These are phyloP conservation scores for Allium fistulosum DNA, from an alignment of 106 monocot species.

Conservation along the genomic window DNA sequence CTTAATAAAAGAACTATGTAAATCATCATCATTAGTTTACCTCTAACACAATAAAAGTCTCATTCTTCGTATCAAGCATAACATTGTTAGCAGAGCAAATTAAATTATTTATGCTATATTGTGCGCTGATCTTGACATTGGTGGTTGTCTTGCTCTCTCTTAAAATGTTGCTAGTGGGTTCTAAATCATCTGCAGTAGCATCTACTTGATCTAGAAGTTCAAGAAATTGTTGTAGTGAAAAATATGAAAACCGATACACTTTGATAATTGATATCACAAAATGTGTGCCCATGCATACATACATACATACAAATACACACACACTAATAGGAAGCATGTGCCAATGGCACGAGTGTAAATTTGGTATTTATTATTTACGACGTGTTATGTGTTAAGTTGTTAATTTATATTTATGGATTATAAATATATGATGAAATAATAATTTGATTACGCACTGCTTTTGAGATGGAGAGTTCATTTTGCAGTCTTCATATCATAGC, in stretches of 20 bases:
- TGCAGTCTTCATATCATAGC: no score
- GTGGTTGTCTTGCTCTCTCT: not conserved
- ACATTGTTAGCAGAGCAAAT: slow-evolving; percentile 2
- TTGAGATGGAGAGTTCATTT: no score
- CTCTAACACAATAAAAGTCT: slow-evolving; percentile 83
- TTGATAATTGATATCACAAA: not conserved
- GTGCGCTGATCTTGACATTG: not conserved
- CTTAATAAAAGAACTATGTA: no score
- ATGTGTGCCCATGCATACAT: no score
- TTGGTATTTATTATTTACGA: no score
- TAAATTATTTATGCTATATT: not conserved
- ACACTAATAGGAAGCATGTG: no score
- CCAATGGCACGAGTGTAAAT: no score
- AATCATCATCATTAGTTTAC: slow-evolving; percentile 26
- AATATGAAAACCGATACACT: not conserved
- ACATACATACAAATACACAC: no score
- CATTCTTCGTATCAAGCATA: slow-evolving; percentile 9
- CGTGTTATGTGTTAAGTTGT: no score
- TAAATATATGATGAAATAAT: no score
- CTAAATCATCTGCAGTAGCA: slow-evolving; percentile 59
- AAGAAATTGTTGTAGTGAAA: slow-evolving; percentile 48
- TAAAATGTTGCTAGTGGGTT: not conserved
- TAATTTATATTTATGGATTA: no score
- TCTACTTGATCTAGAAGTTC: slow-evolving; percentile 94
- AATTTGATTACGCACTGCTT: no score